Evolutionary conservation across 768 basidiomycete genomes (phyloP), one percentile per base, ranked within the genome.

Genomic region (Megacollybia marginata): DNA sequence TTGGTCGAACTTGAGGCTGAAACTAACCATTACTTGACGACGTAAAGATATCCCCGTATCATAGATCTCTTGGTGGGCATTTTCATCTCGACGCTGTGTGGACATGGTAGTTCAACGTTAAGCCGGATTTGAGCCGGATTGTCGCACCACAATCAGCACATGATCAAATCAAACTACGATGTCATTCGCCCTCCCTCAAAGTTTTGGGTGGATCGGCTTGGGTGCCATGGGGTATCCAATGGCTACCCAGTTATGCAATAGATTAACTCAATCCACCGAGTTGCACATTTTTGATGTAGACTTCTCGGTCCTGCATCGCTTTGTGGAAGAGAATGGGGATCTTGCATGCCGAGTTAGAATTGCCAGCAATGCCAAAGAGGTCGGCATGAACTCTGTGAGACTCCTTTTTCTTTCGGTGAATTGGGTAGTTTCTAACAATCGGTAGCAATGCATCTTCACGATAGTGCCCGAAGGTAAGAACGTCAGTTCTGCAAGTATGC

Each of bases 151-250:
- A 28, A 44, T 6, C 13, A 44, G 6, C 23, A 28, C 23, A 28
- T 28, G 23, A 28, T 28, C 38, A 19, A 40, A 40, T 15, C 2
- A 47, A 28, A 33, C 42, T 31, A 40, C 42, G 36, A 62, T 60
- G 60, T 43, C 49, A 43, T 32, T 42, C 43, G 6, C 46, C n/a
- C 15, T 60, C 15, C 64, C 65, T 1, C 31, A 48, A 46, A 46
- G 47, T 20, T 63, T 64, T 48, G 71, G 70, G 52, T 72, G 68
- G 69, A 61, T 74, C 46, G 70, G 71, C 15, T 58, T 71, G 5
- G 71, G 71, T 10, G 70, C 70, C 1, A 73, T 74, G 71, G 70
- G 70, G 3, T 70, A 66, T 54, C 72, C 71, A 0, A 72, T 74
- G 72, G 70, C 69, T 6, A 53, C 55, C 23, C 67, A 67, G 40